These are phyloP conservation scores for Sedum album DNA, from an alignment of 164 flowering plant genomes.

Conservation along the genomic window DNA sequence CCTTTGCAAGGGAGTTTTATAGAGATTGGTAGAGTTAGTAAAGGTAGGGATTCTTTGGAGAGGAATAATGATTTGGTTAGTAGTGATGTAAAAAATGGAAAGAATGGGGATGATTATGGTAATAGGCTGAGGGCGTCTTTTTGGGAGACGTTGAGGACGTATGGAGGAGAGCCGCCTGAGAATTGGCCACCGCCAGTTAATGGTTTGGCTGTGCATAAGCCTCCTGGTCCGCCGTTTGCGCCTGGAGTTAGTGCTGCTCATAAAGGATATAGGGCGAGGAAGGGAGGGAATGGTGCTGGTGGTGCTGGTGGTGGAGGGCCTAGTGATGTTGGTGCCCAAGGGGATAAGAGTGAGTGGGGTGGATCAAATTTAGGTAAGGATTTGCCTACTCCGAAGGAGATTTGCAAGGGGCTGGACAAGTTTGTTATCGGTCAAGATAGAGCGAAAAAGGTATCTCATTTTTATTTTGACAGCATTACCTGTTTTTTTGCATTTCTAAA, in stretches of 20 bases:
- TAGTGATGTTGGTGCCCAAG: slow-evolving; percentile 26
- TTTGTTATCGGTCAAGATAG: slow-evolving; percentile 86
- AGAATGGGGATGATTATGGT: slow-evolving; percentile 13
- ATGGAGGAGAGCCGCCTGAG: slow-evolving; percentile 59
- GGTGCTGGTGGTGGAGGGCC: no score
- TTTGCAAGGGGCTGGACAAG: slow-evolving; percentile 80
- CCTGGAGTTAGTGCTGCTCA: slow-evolving; percentile 58
- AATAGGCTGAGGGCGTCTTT: slow-evolving; percentile 43
- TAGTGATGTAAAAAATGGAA: background rate
- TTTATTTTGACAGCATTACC: no score
- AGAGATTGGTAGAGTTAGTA: slow-evolving; percentile 55
- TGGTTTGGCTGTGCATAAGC: slow-evolving; percentile 73
- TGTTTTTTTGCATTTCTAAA: no score
- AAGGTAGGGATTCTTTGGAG: slow-evolving; percentile 11
- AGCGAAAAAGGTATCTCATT: slow-evolving; percentile 77
- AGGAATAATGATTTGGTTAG: slow-evolving; percentile 3
- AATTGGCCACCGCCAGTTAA: slow-evolving; percentile 48
- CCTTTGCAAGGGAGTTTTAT: slow-evolving; percentile 81
- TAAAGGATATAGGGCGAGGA: slow-evolving; percentile 24
- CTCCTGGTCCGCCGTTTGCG: slow-evolving; percentile 76
- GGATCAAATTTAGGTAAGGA: slow-evolving; percentile 77
- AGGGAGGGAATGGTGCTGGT: slow-evolving; percentile 9
- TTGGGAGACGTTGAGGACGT: slow-evolving; percentile 63
- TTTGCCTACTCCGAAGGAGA: slow-evolving; percentile 94
- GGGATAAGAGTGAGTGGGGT: slow-evolving; percentile 59